These are phyloP conservation scores for Papiliotrema nemorosa DNA, from an alignment of 1,284 basidiomycete genomes.

Conservation along the genomic window DNA sequence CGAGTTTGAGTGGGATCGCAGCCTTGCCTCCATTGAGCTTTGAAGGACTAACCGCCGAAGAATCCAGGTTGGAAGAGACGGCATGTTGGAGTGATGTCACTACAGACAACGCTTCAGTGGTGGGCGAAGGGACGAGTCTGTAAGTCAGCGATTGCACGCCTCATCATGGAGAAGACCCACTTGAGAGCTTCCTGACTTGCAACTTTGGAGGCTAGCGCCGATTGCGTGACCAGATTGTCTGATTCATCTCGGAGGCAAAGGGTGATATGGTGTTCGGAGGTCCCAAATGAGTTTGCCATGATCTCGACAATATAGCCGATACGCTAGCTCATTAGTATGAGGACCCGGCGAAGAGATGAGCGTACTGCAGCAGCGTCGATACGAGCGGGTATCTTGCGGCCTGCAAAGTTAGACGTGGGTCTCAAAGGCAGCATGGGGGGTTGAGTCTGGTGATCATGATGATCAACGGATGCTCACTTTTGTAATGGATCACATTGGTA, in stretches of 20 bases:
- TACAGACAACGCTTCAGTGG: conserved; percentile 39
- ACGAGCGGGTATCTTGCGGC: conserved; percentile 40
- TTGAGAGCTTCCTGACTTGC: conserved; percentile 72
- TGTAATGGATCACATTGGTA: conserved; percentile 43
- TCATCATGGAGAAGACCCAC: conserved; percentile 53
- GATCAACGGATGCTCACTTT: conserved; percentile 20
- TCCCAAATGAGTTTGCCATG: conserved; percentile 58
- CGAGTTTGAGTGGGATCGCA: conserved; percentile 46
- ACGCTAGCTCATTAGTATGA: conserved; percentile 20
- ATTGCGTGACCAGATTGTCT: conserved; percentile 86
- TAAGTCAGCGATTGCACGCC: neutral
- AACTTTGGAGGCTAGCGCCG: conserved; percentile 74
- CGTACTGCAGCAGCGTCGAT: conserved; percentile 46
- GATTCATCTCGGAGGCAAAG: conserved; percentile 83
- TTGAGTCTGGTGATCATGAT: neutral
- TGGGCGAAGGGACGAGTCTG: conserved; percentile 41
- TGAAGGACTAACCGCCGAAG: neutral
- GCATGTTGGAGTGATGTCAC: conserved; percentile 33
- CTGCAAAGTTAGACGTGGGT: conserved; percentile 12
- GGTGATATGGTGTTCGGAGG: conserved; percentile 73
- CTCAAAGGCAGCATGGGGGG: neutral
- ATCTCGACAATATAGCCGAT: conserved; percentile 44
- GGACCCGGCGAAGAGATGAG: neutral
- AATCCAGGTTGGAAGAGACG: no score
- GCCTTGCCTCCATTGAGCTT: neutral